phyloP scores from a whole-genome alignment of 129 eudicot genomes.

The Artemisia annua region DNA sequence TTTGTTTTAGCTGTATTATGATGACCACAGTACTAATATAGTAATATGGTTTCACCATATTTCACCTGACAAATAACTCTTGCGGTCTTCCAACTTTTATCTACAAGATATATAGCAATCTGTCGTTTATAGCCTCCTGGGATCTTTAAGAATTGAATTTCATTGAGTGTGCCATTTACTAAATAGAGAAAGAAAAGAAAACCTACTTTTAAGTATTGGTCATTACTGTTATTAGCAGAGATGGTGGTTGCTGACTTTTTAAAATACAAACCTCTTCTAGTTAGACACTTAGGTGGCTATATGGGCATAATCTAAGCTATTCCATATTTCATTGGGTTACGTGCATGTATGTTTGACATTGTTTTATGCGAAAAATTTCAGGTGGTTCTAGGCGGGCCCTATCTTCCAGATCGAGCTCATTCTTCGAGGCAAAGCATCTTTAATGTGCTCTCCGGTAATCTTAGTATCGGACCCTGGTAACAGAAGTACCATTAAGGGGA shows the following conservation, averaged over 20 bases:
- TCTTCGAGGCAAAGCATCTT: conserved; percentile 74
- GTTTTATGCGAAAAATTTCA: conserved; percentile 27
- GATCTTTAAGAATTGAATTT: too few species aligned
- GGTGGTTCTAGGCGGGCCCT: conserved; percentile 97
- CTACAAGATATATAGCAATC: background rate
- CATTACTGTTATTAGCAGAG: too few species aligned
- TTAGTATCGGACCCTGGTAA: conserved; percentile 76
- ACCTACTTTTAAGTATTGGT: too few species aligned
- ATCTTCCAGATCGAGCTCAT: conserved; percentile 78
- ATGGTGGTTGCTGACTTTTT: too few species aligned
- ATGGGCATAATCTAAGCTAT: too few species aligned
- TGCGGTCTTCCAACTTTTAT: background rate
- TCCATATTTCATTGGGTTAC: background rate
- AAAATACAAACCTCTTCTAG: too few species aligned
- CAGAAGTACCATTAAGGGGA: conserved; percentile 59
- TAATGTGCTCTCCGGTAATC: conserved; percentile 66
- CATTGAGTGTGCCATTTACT: too few species aligned
- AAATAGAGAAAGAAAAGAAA: too few species aligned
- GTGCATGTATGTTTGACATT: conserved; percentile 11
- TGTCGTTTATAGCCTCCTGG: too few species aligned
- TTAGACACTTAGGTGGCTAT: too few species aligned
- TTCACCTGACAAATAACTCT: background rate
- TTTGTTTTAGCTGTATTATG: background rate
- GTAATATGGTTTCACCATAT: background rate
- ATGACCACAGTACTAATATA: background rate